A percentile compares a stretch with the other conserved stretches of the same genome.
Evolutionary conservation across 1,139 yeast genomes (phyloP).

Genomic region (Geotrichum macrosporum): DNA sequence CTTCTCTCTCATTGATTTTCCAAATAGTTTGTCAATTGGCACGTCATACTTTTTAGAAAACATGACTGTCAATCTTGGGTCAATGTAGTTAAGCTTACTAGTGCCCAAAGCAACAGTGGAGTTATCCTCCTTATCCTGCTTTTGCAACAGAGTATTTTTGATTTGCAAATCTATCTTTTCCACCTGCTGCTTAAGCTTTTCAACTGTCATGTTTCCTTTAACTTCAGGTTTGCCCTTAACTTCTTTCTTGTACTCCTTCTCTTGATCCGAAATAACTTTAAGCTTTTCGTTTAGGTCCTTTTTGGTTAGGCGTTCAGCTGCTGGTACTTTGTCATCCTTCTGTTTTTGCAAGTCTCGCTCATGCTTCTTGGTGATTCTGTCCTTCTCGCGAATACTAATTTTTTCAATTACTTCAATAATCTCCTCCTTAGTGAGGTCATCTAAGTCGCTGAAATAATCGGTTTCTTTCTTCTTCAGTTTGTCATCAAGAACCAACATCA

Average conservation of each 20-base stretch:
- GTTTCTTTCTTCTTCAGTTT: constrained; percentile 47
- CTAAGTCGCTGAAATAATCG: constrained; percentile 62
- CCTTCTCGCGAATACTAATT: constrained; percentile 57
- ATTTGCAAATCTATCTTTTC: constrained; percentile 71
- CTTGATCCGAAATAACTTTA: constrained; percentile 53
- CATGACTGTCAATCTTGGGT: constrained; percentile 87
- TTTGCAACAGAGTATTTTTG: constrained; percentile 60
- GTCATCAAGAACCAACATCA: constrained; percentile 64
- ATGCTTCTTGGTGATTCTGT: constrained; percentile 60
- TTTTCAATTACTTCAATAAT: constrained; percentile 53
- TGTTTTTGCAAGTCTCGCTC: constrained; percentile 74
- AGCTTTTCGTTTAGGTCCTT: constrained; percentile 57
- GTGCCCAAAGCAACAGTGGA: constrained; percentile 92
- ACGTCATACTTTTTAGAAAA: constrained; percentile 82
- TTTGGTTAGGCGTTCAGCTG: constrained; percentile 50
- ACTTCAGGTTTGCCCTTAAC: constrained; percentile 55
- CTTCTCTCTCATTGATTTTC: constrained; percentile 86
- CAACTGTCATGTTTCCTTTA: constrained; percentile 53
- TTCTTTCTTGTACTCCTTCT: constrained; percentile 55
- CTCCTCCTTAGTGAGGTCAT: constrained; percentile 65
- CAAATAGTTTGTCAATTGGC: constrained; percentile 87
- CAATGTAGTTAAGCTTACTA: constrained; percentile 90
- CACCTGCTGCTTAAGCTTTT: constrained; percentile 68
- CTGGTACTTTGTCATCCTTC: constrained; percentile 43
- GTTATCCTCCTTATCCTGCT: constrained; percentile 89